Evolutionary conservation across 176 grass and related monocot genomes (phyloP).

Genomic region (Dendrocalamus sinicus): DNA sequence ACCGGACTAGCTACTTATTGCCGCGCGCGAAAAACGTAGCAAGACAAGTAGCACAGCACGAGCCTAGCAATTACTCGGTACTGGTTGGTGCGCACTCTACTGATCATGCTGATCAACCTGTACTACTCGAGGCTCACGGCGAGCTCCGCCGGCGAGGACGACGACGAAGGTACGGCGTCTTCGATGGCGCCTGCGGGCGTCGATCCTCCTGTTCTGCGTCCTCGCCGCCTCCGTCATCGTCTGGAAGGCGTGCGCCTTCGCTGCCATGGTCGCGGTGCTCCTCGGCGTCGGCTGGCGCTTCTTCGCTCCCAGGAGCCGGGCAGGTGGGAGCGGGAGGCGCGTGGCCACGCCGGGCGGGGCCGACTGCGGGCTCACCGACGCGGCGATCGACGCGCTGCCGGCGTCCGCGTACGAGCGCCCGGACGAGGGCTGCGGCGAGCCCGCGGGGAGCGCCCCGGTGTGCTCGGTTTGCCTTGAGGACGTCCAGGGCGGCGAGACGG

Average conservation of each 20-base stretch:
- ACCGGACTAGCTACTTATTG: not conserved
- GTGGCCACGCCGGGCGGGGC: not conserved
- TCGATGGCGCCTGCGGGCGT: slow-evolving; percentile 31
- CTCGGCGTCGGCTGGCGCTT: slow-evolving; percentile 17
- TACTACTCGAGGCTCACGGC: slow-evolving; percentile 27
- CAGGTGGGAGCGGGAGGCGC: not conserved
- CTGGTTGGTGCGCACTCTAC: not conserved
- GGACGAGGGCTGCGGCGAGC: not conserved
- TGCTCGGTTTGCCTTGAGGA: slow-evolving; percentile 53
- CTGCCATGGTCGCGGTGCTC: not conserved
- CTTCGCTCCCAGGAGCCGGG: slow-evolving; percentile 14
- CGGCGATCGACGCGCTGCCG: slow-evolving; percentile 26
- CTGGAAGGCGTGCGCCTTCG: slow-evolving; percentile 20
- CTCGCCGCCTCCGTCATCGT: slow-evolving; percentile 31
- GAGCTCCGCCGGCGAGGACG: not conserved
- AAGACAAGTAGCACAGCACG: not conserved
- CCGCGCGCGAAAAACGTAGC: not conserved
- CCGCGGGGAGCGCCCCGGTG: not conserved
- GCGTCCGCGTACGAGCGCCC: slow-evolving; percentile 35
- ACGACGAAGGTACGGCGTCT: not conserved
- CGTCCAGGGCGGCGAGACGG: no score
- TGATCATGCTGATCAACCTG: slow-evolving; percentile 8
- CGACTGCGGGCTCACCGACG: not conserved
- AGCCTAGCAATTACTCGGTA: not conserved
- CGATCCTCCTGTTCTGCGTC: slow-evolving; percentile 42